A percentile compares a stretch with the other conserved stretches of the same genome.
Conservation (phyloP, 345 rosid genomes). For the Lepidium sativum region DNA sequence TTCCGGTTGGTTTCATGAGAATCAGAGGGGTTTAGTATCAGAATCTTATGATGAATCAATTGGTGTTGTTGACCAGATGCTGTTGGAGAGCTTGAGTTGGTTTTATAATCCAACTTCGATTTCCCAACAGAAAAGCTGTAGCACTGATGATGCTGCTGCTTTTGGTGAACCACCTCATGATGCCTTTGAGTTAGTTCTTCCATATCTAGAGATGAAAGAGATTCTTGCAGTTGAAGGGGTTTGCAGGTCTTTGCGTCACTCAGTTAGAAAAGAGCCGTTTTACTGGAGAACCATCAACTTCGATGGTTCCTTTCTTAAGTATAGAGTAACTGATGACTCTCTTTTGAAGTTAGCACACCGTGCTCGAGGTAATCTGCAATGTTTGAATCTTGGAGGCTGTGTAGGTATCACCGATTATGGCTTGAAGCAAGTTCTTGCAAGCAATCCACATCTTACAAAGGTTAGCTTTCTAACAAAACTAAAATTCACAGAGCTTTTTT, state of each 20-base stretch:
- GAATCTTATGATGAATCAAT: not conserved
- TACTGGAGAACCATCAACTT: slow-evolving; percentile 21
- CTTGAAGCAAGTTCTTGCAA: slow-evolving; percentile 23
- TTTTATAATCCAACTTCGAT: not conserved
- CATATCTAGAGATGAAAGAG: slow-evolving; percentile 15
- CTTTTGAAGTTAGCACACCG: slow-evolving; percentile 22
- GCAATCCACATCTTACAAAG: slow-evolving; percentile 21
- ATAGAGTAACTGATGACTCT: slow-evolving; percentile 9
- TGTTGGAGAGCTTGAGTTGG: not conserved
- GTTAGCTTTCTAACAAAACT: not conserved
- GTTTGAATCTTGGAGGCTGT: slow-evolving; percentile 21
- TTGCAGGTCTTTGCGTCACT: slow-evolving; percentile 25
- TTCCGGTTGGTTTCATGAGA: slow-evolving; percentile 20
- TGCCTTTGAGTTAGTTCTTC: slow-evolving; percentile 18
- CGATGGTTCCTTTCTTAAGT: not conserved
- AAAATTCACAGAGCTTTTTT: not conserved
- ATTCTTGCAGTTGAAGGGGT: slow-evolving; percentile 22
- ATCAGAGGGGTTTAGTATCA: not conserved
- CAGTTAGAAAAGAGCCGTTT: slow-evolving; percentile 21
- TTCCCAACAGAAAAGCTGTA: not conserved
- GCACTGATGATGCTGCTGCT: not conserved
- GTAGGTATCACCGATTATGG: slow-evolving; percentile 22
- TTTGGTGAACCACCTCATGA: slow-evolving; percentile 20
- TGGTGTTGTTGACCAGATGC: not conserved
- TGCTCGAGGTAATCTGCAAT: slow-evolving; percentile 17